Evolutionary conservation across 441 rosid species (phyloP), one percentile per base, ranked within the genome.

Genomic region (Metrosideros polymorpha): DNA sequence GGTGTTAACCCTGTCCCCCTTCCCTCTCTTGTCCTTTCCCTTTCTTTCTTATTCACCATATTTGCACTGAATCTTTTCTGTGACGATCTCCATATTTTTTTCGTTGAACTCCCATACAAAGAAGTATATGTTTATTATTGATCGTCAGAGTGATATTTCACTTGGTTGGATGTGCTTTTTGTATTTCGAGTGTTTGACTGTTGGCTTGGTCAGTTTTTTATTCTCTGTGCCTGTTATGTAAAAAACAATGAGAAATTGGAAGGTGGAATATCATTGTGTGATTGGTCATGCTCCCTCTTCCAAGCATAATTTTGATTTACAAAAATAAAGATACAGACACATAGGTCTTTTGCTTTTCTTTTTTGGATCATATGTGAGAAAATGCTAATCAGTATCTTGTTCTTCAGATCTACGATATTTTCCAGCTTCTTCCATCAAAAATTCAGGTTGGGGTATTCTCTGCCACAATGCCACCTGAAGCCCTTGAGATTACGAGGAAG

Each of bases 391-490:
- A 22, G 79, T 35, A 71, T 6, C 47, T 39, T 84, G 52, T 13
- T 39, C 83, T 39, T 66, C 89, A 95, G 98, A 95, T 95, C 90
- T 95, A 93, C 83, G 96, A 95, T 89, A 95, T 95, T 35, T 95
- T 95, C 93, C 96, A 94, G 91, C 91, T 93, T 59, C 90, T 95
- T 83, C 98, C 96, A 22, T 85, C 95, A 32, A 93, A 94, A 87
- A 87, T 93, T 85, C 98, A 94, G 85, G 93, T 94, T 27, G 98
- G 96, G 2, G 96, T 95, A 2, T 95, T 95, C 89, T 95, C 98
- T 54, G 95, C 98, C 9, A 95, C 98, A 18, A 94, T 95, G 98
- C 98, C 96, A 45, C 96, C 98, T 19, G 96, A 95, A 83, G 96
- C 96, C 32, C 95, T 95, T 9, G 98, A 96, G 89, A 96, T 96